These are phyloP conservation scores for Saturnispora hagleri DNA, from an alignment of 805 yeast species.

Conservation along the genomic window DNA sequence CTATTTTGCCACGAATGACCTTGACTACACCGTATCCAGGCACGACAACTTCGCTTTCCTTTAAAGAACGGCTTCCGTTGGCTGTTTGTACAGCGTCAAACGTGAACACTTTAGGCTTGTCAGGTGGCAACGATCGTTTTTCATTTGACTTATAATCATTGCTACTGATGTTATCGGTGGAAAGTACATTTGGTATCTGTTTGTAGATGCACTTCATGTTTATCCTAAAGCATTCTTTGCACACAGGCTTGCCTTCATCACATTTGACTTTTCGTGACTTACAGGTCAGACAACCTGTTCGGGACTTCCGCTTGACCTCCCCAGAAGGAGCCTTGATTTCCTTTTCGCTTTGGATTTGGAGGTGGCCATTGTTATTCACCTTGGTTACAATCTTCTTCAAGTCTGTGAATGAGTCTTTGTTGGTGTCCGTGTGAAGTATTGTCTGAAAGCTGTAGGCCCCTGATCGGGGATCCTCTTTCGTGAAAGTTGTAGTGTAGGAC, in stretches of 20 bases:
- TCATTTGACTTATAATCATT: neutral
- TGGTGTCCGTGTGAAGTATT: neutral
- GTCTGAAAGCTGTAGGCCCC: neutral
- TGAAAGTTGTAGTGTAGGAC: neutral
- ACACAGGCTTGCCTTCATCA: neutral
- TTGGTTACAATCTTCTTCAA: neutral
- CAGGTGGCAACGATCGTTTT: neutral
- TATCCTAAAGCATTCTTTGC: constrained; percentile 1
- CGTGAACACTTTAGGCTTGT: neutral
- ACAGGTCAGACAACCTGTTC: constrained; percentile 1
- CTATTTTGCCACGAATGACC: constrained; percentile 1
- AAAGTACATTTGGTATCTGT: neutral
- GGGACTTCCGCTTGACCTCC: neutral
- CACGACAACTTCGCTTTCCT: neutral
- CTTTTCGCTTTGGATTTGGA: neutral
- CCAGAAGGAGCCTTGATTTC: neutral
- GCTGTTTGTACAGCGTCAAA: neutral
- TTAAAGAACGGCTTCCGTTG: neutral
- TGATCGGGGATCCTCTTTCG: neutral
- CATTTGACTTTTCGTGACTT: constrained; percentile 1
- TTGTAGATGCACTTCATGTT: constrained; percentile 2
- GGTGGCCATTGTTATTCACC: neutral
- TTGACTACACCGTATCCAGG: neutral
- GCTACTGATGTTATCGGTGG: neutral
- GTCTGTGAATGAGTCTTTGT: neutral